Evolutionary conservation across 768 basidiomycete species (phyloP).

Genomic region (Collybia sp.): DNA sequence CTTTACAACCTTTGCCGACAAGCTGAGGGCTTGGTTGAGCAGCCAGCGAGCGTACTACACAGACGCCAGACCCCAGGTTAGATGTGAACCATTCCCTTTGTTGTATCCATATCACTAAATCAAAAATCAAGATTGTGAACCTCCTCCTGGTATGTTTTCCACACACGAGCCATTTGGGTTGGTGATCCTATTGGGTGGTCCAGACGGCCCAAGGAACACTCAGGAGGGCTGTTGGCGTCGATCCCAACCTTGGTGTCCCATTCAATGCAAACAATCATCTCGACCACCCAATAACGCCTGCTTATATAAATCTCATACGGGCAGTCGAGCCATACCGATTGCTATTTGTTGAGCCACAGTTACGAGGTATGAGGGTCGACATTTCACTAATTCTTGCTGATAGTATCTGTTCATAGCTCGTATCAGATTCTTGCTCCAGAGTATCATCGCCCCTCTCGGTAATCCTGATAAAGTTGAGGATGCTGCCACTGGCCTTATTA

Average conservation of each 20-base stretch:
- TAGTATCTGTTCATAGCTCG: slow-evolving; percentile 4
- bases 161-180: background rate
- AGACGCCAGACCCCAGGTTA: slow-evolving; percentile 43
- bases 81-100: slow-evolving; percentile 3
- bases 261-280: slow-evolving; percentile 24
- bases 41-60: slow-evolving; percentile 50
- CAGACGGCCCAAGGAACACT: slow-evolving; percentile 36
- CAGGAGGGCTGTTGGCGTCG: slow-evolving; percentile 18
- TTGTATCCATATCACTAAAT: slow-evolving; percentile 5
- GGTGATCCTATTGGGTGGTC: background rate
- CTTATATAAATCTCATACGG: slow-evolving; percentile 29
- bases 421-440: slow-evolving; percentile 1
- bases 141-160: slow-evolving; percentile 36
- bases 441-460: background rate
- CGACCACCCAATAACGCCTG: slow-evolving; percentile 24
- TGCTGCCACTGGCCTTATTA: no score
- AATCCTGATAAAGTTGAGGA: no score
- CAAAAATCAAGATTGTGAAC: slow-evolving; percentile 38
- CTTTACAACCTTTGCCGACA: slow-evolving; percentile 24
- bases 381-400: slow-evolving; percentile 1
- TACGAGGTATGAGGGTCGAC: slow-evolving; percentile 20
- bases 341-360: slow-evolving; percentile 28
- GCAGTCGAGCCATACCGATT: slow-evolving; percentile 21
- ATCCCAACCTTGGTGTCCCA: slow-evolving; percentile 13
- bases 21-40: slow-evolving; percentile 39